Conservation (phyloP, 1,284 basidiomycete genomes). For the Malassezia equina region DNA sequence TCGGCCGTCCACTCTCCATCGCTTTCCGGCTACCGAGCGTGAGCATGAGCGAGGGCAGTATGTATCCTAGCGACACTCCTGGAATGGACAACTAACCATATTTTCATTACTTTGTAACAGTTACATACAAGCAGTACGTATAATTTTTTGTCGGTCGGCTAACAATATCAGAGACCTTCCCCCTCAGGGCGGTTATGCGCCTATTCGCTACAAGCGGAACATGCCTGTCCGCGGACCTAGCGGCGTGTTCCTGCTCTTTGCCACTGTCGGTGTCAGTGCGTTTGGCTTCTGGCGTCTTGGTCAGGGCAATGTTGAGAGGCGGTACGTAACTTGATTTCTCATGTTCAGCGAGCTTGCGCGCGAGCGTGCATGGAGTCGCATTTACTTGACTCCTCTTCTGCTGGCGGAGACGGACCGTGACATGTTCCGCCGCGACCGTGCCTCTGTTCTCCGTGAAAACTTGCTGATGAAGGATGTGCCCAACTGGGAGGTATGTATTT, state of each 20-base stretch:
- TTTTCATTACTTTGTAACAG: background rate
- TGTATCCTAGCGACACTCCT: background rate
- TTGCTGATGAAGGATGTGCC: slow-evolving; percentile 92
- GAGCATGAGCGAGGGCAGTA: slow-evolving; percentile 16
- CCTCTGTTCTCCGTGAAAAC: slow-evolving; percentile 68
- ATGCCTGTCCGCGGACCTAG: slow-evolving; percentile 84
- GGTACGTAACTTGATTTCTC: slow-evolving; percentile 56
- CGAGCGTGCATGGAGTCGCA: slow-evolving; percentile 89
- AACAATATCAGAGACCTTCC: slow-evolving; percentile 71
- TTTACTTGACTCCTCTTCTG: slow-evolving; percentile 76
- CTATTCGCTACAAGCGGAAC: slow-evolving; percentile 90
- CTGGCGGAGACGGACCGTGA: slow-evolving; percentile 89
- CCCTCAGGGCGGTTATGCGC: slow-evolving; percentile 80
- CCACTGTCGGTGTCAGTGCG: slow-evolving; percentile 70
- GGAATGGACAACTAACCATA: background rate
- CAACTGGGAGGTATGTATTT: slow-evolving; percentile 59
- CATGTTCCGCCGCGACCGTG: slow-evolving; percentile 68
- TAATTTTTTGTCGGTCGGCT: background rate
- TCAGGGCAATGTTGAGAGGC: slow-evolving; percentile 78
- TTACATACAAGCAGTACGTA: slow-evolving; percentile 18
- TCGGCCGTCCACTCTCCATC: background rate
- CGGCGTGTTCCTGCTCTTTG: slow-evolving; percentile 73
- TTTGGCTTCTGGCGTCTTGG: slow-evolving; percentile 89
- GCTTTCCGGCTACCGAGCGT: background rate
- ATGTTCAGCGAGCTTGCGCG: slow-evolving; percentile 71